Evolutionary conservation across 371 early-diverging fungal species (phyloP).

Genomic region (Apophysomyces elegans): DNA sequence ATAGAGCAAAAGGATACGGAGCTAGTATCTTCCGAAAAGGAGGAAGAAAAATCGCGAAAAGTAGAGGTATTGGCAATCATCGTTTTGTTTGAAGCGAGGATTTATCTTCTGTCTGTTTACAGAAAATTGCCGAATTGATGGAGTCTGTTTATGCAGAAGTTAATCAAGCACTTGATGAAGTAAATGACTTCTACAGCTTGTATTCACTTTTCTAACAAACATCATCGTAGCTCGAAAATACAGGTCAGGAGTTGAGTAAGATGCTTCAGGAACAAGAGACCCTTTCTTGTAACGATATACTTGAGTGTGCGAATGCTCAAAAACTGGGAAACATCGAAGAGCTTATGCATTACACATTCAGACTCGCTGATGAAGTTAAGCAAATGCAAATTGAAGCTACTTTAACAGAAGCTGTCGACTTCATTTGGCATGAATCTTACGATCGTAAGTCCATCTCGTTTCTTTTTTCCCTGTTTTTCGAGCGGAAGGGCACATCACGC

Average conservation of each 20-base stretch:
- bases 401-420: constrained; percentile 3
- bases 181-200: too few species aligned
- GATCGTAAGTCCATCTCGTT: not conserved
- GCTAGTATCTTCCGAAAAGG: too few species aligned
- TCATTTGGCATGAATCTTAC: constrained; percentile 9
- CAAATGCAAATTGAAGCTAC: not conserved
- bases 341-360: not conserved
- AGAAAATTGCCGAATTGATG: too few species aligned
- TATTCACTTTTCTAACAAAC: not conserved
- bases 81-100: too few species aligned
- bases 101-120: too few species aligned
- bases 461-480: not conserved
- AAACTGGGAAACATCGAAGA: not conserved
- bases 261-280: not conserved
- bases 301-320: not conserved
- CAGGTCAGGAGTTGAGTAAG: not conserved
- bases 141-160: too few species aligned
- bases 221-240: not conserved
- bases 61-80: too few species aligned
- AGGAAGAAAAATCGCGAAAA: too few species aligned
- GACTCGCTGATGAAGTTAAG: not conserved
- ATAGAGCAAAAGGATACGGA: too few species aligned
- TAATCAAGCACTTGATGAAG: too few species aligned
- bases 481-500: not conserved
- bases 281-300: not conserved